Evolutionary conservation across 108 stramenopile genomes (phyloP).

Genomic region (Cyclostephanos tholiformis): DNA sequence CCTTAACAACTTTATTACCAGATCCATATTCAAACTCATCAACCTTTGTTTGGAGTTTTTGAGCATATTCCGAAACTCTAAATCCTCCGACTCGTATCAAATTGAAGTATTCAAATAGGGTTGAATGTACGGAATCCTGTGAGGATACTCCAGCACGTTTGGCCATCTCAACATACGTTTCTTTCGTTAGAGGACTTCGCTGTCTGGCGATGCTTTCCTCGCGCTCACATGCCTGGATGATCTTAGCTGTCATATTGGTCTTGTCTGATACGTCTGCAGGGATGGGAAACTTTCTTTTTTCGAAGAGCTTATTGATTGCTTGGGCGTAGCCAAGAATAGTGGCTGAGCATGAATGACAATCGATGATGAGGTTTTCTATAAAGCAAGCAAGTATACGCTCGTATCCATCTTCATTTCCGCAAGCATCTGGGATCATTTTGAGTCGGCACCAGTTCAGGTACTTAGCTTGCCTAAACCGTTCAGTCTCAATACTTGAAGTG

Average conservation of each 20-base stretch:
- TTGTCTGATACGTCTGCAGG: not conserved
- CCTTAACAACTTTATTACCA: constrained; percentile 6
- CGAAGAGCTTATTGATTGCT: constrained; percentile 8
- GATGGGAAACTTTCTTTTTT: not conserved
- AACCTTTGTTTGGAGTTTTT: not conserved
- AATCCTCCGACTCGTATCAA: too few species aligned
- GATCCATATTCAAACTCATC: constrained; percentile 1
- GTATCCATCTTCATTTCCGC: not conserved
- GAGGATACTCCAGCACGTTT: too few species aligned
- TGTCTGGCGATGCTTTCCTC: constrained; percentile 1
- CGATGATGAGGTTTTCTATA: not conserved
- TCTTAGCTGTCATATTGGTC: not conserved
- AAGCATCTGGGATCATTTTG: not conserved
- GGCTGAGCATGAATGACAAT: not conserved
- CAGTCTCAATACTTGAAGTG: not conserved
- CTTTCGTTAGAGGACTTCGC: not conserved
- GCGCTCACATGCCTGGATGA: too few species aligned
- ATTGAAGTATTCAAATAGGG: too few species aligned
- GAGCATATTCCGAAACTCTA: too few species aligned
- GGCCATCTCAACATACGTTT: constrained; percentile 6
- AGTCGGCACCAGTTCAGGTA: not conserved
- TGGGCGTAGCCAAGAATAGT: not conserved
- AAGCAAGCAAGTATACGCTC: not conserved
- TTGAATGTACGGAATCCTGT: not conserved
- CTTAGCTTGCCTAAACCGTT: constrained; percentile 24